Conservation (phyloP, 225 moss, liverwort and hornwort genomes). For the Polytrichum commune region DNA sequence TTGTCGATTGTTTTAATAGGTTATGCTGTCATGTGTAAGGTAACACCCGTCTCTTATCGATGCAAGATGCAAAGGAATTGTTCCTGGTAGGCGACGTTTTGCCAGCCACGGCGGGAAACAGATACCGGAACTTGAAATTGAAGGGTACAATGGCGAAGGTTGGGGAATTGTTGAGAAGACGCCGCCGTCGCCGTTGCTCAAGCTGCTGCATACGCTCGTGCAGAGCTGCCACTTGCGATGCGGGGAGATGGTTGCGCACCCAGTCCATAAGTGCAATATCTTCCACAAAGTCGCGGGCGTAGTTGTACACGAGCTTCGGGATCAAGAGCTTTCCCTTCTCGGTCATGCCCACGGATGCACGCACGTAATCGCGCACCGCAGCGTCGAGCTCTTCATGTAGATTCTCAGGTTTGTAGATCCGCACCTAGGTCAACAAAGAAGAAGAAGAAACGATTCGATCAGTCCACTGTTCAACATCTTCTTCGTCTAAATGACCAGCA, state of each 20-base stretch:
- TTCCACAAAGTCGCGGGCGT: constrained; percentile 70
- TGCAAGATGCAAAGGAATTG: not conserved
- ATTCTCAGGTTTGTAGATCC: constrained; percentile 59
- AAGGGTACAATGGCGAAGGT: constrained; percentile 65
- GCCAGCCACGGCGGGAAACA: constrained; percentile 39
- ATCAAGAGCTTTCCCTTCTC: constrained; percentile 61
- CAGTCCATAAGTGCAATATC: constrained; percentile 61
- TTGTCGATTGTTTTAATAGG: not conserved
- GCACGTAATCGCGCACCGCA: constrained; percentile 67
- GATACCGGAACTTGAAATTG: constrained; percentile 74
- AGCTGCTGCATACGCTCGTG: constrained; percentile 70
- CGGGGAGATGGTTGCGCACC: constrained; percentile 69
- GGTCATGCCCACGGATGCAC: constrained; percentile 67
- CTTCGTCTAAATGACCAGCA: too few species aligned
- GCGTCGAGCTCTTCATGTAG: constrained; percentile 65
- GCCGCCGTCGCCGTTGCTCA: constrained; percentile 32
- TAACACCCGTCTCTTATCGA: not conserved
- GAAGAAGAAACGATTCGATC: not conserved
- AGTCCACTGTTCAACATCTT: not conserved
- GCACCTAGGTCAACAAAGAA: constrained; percentile 31
- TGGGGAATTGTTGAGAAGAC: constrained; percentile 26
- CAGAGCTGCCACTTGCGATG: constrained; percentile 55
- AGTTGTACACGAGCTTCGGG: constrained; percentile 74
- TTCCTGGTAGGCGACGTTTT: not conserved
- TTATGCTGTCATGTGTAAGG: not conserved